Percentiles rank a stretch among this genome's conserved stretches.
phyloP scores from a whole-genome alignment of 2,329 filamentous ascomycete genomes.

The Shiraia sp. region DNA sequence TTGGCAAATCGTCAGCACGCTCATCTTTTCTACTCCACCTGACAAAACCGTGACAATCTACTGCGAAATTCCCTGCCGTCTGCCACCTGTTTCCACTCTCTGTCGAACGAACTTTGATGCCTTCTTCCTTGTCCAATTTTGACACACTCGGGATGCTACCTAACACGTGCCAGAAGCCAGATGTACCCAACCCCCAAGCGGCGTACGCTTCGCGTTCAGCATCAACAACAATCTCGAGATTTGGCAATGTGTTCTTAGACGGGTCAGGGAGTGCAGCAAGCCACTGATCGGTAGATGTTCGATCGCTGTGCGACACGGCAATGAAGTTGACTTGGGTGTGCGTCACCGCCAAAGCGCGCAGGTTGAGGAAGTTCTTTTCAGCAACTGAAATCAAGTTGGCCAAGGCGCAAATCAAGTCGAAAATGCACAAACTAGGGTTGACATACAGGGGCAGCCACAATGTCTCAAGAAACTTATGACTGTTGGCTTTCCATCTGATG shows the following conservation, averaged over 20 bases:
- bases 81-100: constrained; percentile 72
- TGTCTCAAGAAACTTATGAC: constrained; percentile 71
- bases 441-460: constrained; percentile 75
- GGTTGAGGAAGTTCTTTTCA: constrained; percentile 62
- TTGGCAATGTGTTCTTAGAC: constrained; percentile 49
- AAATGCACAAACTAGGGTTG: constrained; percentile 27
- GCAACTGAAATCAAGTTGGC: constrained; percentile 56
- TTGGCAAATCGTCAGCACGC: constrained; percentile 58
- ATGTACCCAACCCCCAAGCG: constrained; percentile 67
- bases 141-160: constrained; percentile 61
- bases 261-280: constrained; percentile 30
- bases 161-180: constrained; percentile 65
- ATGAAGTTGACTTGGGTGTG: constrained; percentile 36
- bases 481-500: constrained; percentile 56
- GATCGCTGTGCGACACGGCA: constrained; percentile 43
- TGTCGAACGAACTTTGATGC: constrained; percentile 67
- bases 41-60: constrained; percentile 58
- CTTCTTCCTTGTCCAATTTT: constrained; percentile 62
- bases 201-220: constrained; percentile 63
- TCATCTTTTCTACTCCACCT: constrained; percentile 55
- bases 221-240: constrained; percentile 65
- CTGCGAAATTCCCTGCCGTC: constrained; percentile 66
- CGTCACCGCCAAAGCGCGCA: constrained; percentile 30
- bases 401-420: neutral
- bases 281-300: constrained; percentile 37